Evolutionary conservation across 2,329 filamentous ascomycete genomes (phyloP).

Genomic region (Colletotrichum viniferum): DNA sequence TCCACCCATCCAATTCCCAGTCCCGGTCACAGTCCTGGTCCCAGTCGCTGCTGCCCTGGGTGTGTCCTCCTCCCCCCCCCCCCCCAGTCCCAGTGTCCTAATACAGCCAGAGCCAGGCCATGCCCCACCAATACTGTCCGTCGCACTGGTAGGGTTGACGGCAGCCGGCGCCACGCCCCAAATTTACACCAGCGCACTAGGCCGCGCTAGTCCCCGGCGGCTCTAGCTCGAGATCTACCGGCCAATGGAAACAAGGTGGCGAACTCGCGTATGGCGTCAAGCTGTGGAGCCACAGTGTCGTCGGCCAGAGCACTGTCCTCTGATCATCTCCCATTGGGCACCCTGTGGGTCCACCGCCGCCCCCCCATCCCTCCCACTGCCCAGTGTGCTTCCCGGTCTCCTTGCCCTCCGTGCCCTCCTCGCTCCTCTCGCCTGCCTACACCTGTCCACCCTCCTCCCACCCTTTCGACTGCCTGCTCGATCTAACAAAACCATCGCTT

Average conservation of each 20-base stretch:
- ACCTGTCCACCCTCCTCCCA: constrained; percentile 11
- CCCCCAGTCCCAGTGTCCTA: neutral
- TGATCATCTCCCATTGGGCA: constrained; percentile 16
- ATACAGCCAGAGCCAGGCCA: neutral
- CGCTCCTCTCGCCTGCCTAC: constrained; percentile 14
- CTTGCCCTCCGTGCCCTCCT: constrained; percentile 20
- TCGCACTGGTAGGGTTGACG: constrained; percentile 19
- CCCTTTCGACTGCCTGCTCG: constrained; percentile 2
- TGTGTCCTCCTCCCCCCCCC: neutral
- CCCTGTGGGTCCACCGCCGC: neutral
- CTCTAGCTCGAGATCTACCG: constrained; percentile 8
- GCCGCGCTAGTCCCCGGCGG: constrained; percentile 7
- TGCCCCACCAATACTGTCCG: constrained; percentile 8
- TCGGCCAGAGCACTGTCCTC: neutral
- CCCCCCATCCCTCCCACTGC: constrained; percentile 3
- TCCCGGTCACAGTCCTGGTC: neutral
- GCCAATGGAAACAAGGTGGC: constrained; percentile 21
- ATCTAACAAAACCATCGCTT: constrained; percentile 24
- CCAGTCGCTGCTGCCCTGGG: neutral
- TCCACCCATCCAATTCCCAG: neutral
- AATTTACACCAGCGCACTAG: constrained; percentile 18
- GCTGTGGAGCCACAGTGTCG: constrained; percentile 13
- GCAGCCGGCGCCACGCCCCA: constrained; percentile 22
- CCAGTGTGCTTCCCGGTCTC: neutral
- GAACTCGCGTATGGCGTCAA: constrained; percentile 23